Conservation (phyloP, 371 early-diverging fungal species). For the Umbelopsis sp. region DNA sequence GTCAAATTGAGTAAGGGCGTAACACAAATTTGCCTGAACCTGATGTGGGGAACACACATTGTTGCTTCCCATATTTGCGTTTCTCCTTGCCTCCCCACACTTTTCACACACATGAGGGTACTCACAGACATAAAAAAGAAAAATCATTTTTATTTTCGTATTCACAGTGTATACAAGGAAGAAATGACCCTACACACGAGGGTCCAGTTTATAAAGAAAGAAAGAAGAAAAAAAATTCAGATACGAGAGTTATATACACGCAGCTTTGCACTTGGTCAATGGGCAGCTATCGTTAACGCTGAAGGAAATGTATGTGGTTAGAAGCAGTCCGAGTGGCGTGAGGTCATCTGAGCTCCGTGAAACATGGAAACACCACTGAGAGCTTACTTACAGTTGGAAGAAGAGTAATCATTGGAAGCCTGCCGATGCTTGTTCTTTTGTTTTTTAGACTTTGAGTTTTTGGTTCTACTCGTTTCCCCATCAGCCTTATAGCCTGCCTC, state of each 20-base stretch:
- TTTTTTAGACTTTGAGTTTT: constrained; percentile 23
- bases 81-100: constrained; percentile 2
- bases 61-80: constrained; percentile 10
- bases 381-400: background rate
- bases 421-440: constrained; percentile 22
- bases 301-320: background rate
- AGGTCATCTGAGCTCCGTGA: constrained; percentile 15
- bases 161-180: no score
- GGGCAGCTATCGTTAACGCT: constrained; percentile 2
- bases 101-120: background rate
- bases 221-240: background rate
- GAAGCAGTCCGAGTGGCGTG: constrained; percentile 3
- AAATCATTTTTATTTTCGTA: no score
- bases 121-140: no score
- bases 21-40: constrained; percentile 18
- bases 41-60: constrained; percentile 18
- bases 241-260: background rate
- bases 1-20: constrained; percentile 13
- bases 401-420: constrained; percentile 19
- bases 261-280: background rate
- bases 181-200: no score
- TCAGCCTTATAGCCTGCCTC: background rate
- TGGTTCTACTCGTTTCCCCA: constrained; percentile 20
- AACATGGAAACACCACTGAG: constrained; percentile 9
- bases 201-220: background rate